Evolutionary conservation across 202 grass and related monocot species (phyloP).

Genomic region (Hordeum pubiflorum): DNA sequence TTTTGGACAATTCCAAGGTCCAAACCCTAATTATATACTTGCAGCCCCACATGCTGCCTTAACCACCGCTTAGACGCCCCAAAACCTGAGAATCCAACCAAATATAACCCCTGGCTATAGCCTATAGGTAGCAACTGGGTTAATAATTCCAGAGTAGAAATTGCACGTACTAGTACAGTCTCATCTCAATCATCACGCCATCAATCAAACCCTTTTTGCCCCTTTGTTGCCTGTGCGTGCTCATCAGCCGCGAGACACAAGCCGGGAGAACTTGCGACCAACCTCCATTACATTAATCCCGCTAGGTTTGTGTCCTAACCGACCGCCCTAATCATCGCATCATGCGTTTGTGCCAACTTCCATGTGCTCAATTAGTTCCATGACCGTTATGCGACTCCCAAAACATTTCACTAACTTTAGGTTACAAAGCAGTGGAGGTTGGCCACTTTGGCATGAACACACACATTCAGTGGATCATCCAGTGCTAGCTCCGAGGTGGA

Average conservation of each 20-base stretch:
- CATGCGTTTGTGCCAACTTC: too few relatives aligned
- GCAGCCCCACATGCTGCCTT: conserved; percentile 28
- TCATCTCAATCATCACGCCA: not conserved
- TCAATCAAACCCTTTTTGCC: not conserved
- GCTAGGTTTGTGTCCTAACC: conserved; percentile 35
- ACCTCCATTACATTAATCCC: conserved; percentile 27
- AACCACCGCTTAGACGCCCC: conserved; percentile 19
- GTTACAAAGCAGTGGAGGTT: not conserved
- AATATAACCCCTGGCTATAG: not conserved
- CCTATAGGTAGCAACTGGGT: not conserved
- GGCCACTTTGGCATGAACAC: not conserved
- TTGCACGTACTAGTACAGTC: not conserved
- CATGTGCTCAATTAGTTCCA: too few relatives aligned
- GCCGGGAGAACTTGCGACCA: conserved; percentile 34
- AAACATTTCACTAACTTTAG: not conserved
- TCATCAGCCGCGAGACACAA: conserved; percentile 22
- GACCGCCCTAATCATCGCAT: conserved; percentile 14
- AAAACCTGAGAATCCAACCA: conserved; percentile 5
- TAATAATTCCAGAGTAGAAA: not conserved
- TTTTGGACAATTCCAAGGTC: conserved; percentile 6
- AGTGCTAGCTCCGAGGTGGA: too few relatives aligned
- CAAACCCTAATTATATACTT: not conserved
- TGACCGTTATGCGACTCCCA: too few relatives aligned
- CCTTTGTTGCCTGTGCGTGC: not conserved
- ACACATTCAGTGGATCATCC: too few relatives aligned